Evolutionary conservation across 2,329 filamentous ascomycete species (phyloP), one percentile per base, ranked within the genome.

Genomic region (Xylariaceae sp.): DNA sequence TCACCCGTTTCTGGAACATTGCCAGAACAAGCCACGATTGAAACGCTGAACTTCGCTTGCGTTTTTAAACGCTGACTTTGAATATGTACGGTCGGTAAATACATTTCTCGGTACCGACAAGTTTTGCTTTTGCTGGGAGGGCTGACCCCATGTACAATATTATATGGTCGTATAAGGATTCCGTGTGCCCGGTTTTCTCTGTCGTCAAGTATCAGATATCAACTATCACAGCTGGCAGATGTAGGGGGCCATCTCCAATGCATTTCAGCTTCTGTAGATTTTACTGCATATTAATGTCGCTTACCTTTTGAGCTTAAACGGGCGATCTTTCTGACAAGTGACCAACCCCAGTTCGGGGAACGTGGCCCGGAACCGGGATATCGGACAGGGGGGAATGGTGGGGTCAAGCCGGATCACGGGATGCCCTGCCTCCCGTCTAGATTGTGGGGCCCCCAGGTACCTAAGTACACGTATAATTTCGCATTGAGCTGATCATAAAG

Each of bases 281-380:
- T 19, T 19, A 21, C 11, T 31, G 29, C 24, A 14, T 9, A 14
- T 45, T 31, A 34, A 36, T 48, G 49, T 44, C 33, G 45, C 45
- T 55, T 58, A 47, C 52, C 41, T 43, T 26, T 45, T 48, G 11
- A 16, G 47, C 29, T 44, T n/a, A 52, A 53, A 55, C 39, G 45
- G 56, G 52, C 24, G 56, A 62, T 62, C 60, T 51, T 60, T 60
- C 37, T 56, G 50, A 58, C 47, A 57, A 60, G 3, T 56, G 45
- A 53, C 59, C 60, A 53, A 56, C 49, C 56, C 53, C 40, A 56
- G 55, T 62, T 51, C 60, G 56, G 54, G 60, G 56, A 45, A 46
- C 48, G n/a, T n/a, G n/a, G n/a, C n/a, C 45, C 16, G 45, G 29
- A 37, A 19, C 29, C n/a, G 29, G 45, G 59, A 24, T 54, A 41